phyloP scores from a whole-genome alignment of 2,329 filamentous ascomycete species.

The Aureobasidium sp. region DNA sequence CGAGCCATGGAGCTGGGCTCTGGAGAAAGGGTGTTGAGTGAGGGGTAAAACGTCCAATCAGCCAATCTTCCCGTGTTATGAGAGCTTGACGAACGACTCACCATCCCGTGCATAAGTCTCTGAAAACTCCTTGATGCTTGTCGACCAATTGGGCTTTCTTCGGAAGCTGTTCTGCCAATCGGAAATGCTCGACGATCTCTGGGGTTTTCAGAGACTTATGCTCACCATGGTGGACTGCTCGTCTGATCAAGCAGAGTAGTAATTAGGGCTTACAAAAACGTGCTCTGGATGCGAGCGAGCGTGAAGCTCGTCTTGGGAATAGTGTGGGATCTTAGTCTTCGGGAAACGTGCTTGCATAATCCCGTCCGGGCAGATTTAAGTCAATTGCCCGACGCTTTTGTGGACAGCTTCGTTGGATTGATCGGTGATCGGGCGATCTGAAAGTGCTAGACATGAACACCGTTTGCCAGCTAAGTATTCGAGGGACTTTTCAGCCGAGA shows the following conservation, averaged over 20 bases:
- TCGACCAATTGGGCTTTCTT: no score
- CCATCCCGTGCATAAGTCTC: no score
- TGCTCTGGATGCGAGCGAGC: background rate
- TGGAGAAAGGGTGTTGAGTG: background rate
- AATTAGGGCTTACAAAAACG: background rate
- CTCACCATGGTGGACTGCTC: no score
- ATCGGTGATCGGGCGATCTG: slow-evolving; percentile 4
- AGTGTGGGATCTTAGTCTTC: background rate
- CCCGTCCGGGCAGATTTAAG: slow-evolving; percentile 5
- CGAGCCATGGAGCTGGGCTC: slow-evolving; percentile 2
- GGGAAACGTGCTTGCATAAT: slow-evolving; percentile 9
- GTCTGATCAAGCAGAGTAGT: background rate
- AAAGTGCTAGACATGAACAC: background rate
- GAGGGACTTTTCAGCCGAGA: slow-evolving; percentile 4
- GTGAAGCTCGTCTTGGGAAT: background rate
- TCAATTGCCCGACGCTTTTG: slow-evolving; percentile 6
- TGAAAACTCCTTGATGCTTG: no score
- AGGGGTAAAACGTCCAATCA: background rate
- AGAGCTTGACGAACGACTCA: background rate
- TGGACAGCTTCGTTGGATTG: background rate
- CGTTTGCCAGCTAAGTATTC: background rate
- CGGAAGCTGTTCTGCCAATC: no score
- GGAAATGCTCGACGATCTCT: no score
- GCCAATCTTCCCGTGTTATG: background rate
- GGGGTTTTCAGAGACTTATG: no score